Evolutionary conservation across 495 filamentous ascomycete species (phyloP).

Genomic region (Jackrogersella minutella): DNA sequence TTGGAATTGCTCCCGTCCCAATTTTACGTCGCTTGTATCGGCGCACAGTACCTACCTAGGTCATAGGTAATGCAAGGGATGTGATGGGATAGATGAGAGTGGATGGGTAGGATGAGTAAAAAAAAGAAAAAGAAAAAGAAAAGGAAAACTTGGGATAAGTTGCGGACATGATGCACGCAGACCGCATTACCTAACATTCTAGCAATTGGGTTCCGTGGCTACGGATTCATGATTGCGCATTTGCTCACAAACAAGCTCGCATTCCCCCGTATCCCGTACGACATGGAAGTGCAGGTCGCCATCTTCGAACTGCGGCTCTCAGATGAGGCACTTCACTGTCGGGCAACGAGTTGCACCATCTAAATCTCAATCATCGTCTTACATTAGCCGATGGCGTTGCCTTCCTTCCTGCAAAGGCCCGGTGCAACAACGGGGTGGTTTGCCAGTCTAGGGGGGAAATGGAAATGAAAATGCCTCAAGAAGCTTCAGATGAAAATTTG

Average conservation of each 20-base stretch:
- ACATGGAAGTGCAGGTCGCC: neutral
- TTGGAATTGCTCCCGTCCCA: neutral
- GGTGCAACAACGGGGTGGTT: constrained; percentile 7
- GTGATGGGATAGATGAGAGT: too few relatives aligned
- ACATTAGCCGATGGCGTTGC: constrained; percentile 15
- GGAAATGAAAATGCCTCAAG: constrained; percentile 1
- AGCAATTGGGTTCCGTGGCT: neutral
- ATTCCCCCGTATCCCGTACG: neutral
- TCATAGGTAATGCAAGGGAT: constrained; percentile 12
- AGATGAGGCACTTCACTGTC: constrained; percentile 17
- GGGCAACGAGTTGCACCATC: constrained; percentile 10
- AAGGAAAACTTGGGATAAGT: too few relatives aligned
- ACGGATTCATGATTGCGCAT: constrained; percentile 14
- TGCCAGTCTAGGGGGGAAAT: neutral
- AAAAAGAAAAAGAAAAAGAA: too few relatives aligned
- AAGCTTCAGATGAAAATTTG: constrained; percentile 3
- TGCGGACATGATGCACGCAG: neutral
- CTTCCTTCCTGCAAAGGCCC: constrained; percentile 18
- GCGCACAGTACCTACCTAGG: too few relatives aligned
- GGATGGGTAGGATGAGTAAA: too few relatives aligned
- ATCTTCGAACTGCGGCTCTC: constrained; percentile 17
- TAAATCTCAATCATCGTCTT: constrained; percentile 1
- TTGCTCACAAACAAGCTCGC: neutral
- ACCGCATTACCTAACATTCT: neutral
- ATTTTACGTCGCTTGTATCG: constrained; percentile 4